Conservation (phyloP, 768 basidiomycete species). For the Amanita rubescens region DNA sequence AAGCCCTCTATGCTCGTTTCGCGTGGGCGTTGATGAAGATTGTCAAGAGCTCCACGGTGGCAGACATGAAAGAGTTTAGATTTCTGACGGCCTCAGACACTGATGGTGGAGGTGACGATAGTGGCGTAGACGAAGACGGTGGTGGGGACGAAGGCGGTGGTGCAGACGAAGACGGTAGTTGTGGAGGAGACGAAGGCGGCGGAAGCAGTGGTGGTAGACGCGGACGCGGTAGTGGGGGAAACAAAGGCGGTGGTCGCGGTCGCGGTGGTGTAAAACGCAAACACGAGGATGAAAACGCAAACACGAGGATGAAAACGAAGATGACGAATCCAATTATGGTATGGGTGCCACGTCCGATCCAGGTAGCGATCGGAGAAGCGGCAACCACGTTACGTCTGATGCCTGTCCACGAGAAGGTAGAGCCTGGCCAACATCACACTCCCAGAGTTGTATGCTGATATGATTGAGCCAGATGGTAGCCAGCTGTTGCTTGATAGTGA, state of each 20-base stretch:
- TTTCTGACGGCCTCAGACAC: not conserved
- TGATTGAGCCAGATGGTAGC: not conserved
- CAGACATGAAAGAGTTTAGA: not conserved
- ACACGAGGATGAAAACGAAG: too few species aligned
- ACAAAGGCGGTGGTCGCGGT: not conserved
- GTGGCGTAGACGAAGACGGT: not conserved
- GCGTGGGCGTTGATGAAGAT: slow-evolving; percentile 13
- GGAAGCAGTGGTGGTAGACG: not conserved
- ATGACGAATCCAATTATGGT: too few species aligned
- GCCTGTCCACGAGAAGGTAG: not conserved
- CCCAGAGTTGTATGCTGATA: not conserved
- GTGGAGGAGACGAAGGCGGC: not conserved
- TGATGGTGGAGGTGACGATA: not conserved
- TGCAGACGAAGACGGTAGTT: not conserved
- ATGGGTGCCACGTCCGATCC: too few species aligned
- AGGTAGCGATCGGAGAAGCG: too few species aligned
- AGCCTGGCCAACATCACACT: not conserved
- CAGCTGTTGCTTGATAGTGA: not conserved
- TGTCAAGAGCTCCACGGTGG: not conserved
- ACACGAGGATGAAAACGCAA: too few species aligned
- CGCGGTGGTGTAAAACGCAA: too few species aligned
- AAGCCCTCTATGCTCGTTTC: slow-evolving; percentile 13
- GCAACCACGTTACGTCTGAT: too few species aligned
- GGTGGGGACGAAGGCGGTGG: not conserved
- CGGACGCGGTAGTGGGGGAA: not conserved